These are phyloP conservation scores for Aspergillus sp. DNA, from an alignment of 2,329 filamentous ascomycete species.

Conservation along the genomic window DNA sequence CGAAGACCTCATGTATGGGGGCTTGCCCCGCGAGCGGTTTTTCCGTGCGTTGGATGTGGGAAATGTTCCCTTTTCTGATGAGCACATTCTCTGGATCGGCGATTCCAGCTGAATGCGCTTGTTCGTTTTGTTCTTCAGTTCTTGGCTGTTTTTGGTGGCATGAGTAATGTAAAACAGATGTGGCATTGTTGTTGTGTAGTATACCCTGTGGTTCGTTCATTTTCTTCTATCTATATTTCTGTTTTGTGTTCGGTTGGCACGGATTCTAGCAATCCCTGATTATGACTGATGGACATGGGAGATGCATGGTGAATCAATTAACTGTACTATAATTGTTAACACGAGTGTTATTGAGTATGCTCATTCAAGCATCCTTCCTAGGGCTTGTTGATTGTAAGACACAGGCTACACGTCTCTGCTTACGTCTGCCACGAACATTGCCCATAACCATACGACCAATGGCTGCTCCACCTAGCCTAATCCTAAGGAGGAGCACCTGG, in stretches of 20 bases:
- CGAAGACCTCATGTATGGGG: conserved; percentile 45
- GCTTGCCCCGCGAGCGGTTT: conserved; percentile 23
- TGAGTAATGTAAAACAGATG: conserved; percentile 11
- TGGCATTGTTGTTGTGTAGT: background rate
- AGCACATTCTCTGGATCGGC: conserved; percentile 27
- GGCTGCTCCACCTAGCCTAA: no score
- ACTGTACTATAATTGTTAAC: background rate
- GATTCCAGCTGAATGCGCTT: conserved; percentile 10
- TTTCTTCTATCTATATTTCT: background rate
- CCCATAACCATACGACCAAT: no score
- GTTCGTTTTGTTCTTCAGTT: background rate
- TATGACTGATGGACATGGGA: background rate
- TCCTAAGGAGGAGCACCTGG: no score
- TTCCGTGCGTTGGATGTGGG: conserved; percentile 32
- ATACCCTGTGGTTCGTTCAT: background rate
- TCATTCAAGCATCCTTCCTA: no score
- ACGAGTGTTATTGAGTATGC: background rate
- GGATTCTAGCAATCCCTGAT: background rate
- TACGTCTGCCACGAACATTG: no score
- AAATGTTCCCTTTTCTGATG: conserved; percentile 22
- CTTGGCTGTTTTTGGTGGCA: conserved; percentile 1
- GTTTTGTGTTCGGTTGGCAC: background rate
- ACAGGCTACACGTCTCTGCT: no score
- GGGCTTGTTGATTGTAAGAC: no score
- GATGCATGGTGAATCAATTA: background rate